Evolutionary conservation across 225 moss, liverwort and hornwort species (phyloP), one percentile per base, ranked within the genome.

Genomic region (Lunularia cruciata): DNA sequence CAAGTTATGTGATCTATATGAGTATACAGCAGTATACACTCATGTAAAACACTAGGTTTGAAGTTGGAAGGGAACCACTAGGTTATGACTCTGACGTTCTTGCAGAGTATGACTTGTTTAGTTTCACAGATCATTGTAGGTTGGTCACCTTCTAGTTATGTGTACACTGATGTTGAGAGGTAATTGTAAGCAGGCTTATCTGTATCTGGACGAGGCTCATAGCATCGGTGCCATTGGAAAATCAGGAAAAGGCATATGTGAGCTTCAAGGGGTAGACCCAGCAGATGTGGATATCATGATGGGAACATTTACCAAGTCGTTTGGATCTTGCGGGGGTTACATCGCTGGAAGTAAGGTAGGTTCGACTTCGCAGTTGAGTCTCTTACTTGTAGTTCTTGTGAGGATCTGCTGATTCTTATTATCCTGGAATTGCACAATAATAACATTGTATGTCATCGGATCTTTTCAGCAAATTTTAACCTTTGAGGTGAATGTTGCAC

Each of bases 231-330:
- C 92, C 42, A 87, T 96, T 71, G 96, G 96, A 23, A 81, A 85
- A 80, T 89, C 90, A 2, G 96, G 96, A 15, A 87, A 78, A 76
- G 96, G 96, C 35, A 84, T 96, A 55, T 96, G 96, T 74, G 96
- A 96, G 81, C 79, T 79, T 20, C 86, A 96, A 81, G 96, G 90
- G 48, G 96, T 96, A 31, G 92, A 96, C 67, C 78, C 96, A 61
- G 83, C 92, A 71, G 65, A 86, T 59, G 78, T 96, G 75, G 89
- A 96, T 78, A 89, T 96, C 32, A 92, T 96, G 92, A 96, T 96
- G 96, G 96, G 96, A 61, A 90, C 96, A 4, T 96, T 96, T 62
- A 96, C 96, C 58, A 96, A 96, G 78, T 96, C 96, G 22, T 96
- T 96, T 77, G 96, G 96, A 54, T 96, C 96, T 5, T 92, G 89